A percentile compares a stretch with the other conserved stretches of the same genome.
Conservation (phyloP, 345 rosid genomes). For the Carallia brachiata region DNA sequence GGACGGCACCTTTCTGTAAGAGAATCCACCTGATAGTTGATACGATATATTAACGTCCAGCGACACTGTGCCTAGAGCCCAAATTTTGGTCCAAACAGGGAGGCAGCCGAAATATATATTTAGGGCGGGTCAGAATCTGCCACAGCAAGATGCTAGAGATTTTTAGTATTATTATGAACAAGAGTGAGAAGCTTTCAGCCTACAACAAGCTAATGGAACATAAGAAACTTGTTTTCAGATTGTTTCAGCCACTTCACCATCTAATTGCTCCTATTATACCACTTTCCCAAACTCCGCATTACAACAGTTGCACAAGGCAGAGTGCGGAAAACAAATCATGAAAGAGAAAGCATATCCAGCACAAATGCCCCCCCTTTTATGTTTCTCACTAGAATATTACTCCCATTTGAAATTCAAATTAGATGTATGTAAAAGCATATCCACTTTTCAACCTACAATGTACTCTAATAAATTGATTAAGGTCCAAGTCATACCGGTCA, state of each 20-base stretch:
- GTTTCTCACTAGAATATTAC: background rate
- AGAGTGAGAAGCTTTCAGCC: background rate
- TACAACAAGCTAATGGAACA: background rate
- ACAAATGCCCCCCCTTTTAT: too few species aligned
- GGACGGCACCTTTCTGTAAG: too few species aligned
- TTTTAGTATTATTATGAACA: background rate
- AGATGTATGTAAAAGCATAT: background rate
- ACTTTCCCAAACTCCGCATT: background rate
- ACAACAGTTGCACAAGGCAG: background rate
- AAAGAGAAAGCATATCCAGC: too few species aligned
- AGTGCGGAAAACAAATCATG: too few species aligned
- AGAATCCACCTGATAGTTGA: background rate
- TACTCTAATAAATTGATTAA: background rate
- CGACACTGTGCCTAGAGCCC: background rate
- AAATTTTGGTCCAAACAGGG: background rate
- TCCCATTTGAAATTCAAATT: background rate
- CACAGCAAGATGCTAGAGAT: background rate
- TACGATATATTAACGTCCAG: background rate
- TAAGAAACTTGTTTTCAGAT: background rate
- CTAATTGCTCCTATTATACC: background rate
- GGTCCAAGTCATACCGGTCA: slow-evolving; percentile 23
- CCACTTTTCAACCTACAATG: background rate
- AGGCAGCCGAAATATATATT: background rate
- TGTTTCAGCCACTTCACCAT: background rate
- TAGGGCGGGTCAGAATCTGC: background rate